Conservation (phyloP, 176 grass and related monocot species). For the Musa troglodytarum region DNA sequence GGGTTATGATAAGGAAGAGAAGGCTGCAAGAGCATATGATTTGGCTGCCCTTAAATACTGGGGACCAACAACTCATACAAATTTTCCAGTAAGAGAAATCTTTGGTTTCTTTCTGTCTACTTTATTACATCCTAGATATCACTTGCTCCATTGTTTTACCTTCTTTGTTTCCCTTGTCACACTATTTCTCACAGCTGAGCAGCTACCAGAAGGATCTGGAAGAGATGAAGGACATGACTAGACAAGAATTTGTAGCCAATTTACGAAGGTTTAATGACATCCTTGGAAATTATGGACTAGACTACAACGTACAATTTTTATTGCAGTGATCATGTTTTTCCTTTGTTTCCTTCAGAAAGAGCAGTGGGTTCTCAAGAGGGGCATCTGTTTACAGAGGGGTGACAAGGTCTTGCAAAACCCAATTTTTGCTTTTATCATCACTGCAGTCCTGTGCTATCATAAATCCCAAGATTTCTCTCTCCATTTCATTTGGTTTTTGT, state of each 20-base stretch:
- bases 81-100: slow-evolving; percentile 53
- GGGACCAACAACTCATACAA: slow-evolving; percentile 71
- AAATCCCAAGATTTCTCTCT: slow-evolving; percentile 21
- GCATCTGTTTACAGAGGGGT: slow-evolving; percentile 96
- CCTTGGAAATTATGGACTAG: no score
- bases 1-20: slow-evolving; percentile 88
- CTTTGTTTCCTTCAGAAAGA: slow-evolving; percentile 41
- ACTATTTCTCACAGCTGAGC: slow-evolving; percentile 30
- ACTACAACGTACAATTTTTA: no score
- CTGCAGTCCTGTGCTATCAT: slow-evolving; percentile 3
- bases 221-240: slow-evolving; percentile 81
- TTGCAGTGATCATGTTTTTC: not conserved
- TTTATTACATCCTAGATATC: no score
- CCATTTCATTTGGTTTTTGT: no score
- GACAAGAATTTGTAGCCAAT: slow-evolving; percentile 84
- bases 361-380: slow-evolving; percentile 93
- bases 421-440: slow-evolving; percentile 20
- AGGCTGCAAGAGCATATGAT: slow-evolving; percentile 90
- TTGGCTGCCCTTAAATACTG: slow-evolving; percentile 92
- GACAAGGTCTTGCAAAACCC: slow-evolving; percentile 54
- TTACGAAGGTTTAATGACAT: slow-evolving; percentile 51
- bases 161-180: not conserved
- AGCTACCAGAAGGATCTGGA: slow-evolving; percentile 72
- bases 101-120: no score
- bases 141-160: not conserved